These are phyloP conservation scores for Circinella umbellata DNA, from an alignment of 371 early-diverging fungal genomes.

Conservation along the genomic window DNA sequence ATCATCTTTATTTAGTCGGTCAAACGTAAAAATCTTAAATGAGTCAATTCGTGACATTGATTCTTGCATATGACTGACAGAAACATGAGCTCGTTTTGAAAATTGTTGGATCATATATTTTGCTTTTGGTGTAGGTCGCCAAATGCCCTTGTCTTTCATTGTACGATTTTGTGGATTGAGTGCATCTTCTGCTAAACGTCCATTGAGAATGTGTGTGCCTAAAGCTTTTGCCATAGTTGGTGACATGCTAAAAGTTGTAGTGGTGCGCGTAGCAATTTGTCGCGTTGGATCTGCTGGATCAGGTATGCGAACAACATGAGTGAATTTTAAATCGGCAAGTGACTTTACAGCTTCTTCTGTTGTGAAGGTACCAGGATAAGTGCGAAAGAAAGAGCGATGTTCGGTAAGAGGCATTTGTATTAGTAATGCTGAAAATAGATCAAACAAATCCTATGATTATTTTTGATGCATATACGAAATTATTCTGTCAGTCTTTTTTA, in stretches of 20 bases:
- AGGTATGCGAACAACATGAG: constrained; percentile 55
- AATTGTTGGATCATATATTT: constrained; percentile 55
- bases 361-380: constrained; percentile 59
- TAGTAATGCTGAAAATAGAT: constrained; percentile 48
- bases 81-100: constrained; percentile 38
- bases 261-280: constrained; percentile 50
- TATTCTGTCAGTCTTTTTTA: no score
- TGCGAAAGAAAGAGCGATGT: constrained; percentile 56
- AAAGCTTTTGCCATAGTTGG: constrained; percentile 60
- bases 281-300: constrained; percentile 55
- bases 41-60: constrained; percentile 29
- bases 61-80: constrained; percentile 35
- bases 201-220: constrained; percentile 62
- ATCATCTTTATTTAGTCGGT: constrained; percentile 42
- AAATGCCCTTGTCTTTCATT: constrained; percentile 59
- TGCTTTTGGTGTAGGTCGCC: constrained; percentile 58
- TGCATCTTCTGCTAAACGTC: constrained; percentile 56
- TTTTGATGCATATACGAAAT: background rate
- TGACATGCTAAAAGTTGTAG: constrained; percentile 57
- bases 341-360: constrained; percentile 62
- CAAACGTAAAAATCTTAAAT: constrained; percentile 37
- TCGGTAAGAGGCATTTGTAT: constrained; percentile 43
- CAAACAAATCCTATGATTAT: constrained; percentile 43
- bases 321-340: constrained; percentile 53
- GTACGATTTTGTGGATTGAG: constrained; percentile 51